These are phyloP conservation scores for Colletotrichum coccodes DNA, from an alignment of 2,329 filamentous ascomycete species.

Conservation along the genomic window DNA sequence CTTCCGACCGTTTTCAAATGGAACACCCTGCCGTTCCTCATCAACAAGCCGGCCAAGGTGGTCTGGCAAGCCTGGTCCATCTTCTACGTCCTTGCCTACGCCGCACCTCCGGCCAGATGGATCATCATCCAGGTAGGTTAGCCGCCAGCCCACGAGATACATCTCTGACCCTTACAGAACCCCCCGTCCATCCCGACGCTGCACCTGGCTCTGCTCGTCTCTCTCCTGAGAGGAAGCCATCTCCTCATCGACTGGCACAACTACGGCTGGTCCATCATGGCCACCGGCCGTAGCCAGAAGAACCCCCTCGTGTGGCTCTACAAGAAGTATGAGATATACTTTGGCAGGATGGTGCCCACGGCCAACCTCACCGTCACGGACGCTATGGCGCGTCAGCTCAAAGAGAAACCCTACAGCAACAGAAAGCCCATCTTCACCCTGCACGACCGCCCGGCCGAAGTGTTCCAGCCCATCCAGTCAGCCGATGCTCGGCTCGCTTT, in stretches of 20 bases:
- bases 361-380: constrained; percentile 89
- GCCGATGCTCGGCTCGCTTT: constrained; percentile 61
- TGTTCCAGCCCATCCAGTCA: constrained; percentile 78
- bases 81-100: constrained; percentile 78
- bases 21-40: constrained; percentile 78
- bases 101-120: constrained; percentile 80
- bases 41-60: constrained; percentile 86
- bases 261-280: constrained; percentile 95
- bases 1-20: constrained; percentile 75
- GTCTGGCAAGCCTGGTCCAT: constrained; percentile 82
- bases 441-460: constrained; percentile 85
- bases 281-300: constrained; percentile 61
- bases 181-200: constrained; percentile 95
- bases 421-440: constrained; percentile 74
- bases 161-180: constrained; percentile 66
- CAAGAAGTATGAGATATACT: constrained; percentile 78
- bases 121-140: constrained; percentile 79
- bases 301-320: constrained; percentile 85
- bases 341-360: constrained; percentile 74
- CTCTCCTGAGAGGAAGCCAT: constrained; percentile 80
- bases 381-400: constrained; percentile 84
- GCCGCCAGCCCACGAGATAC: not conserved
- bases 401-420: constrained; percentile 70
- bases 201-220: constrained; percentile 76
- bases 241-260: constrained; percentile 99